Conservation (phyloP, 2,329 filamentous ascomycete genomes). For the Neofusicoccum ribis region DNA sequence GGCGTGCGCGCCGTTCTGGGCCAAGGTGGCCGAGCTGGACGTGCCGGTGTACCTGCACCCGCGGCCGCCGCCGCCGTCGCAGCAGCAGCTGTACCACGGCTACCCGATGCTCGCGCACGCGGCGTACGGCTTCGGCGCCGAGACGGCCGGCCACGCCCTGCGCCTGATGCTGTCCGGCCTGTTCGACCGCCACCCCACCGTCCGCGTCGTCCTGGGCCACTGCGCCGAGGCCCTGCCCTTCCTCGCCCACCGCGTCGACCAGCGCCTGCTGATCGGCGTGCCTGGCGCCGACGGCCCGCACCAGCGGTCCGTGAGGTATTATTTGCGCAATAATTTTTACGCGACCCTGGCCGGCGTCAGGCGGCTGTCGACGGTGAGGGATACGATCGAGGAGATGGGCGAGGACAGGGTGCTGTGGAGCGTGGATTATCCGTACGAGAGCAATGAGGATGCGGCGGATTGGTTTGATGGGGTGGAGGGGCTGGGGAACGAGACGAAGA, state of each 20-base stretch:
- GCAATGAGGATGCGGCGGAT: conserved; percentile 43
- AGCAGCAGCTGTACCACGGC: conserved; percentile 34
- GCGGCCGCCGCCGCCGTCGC: conserved; percentile 45
- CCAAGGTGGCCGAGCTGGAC: conserved; percentile 57
- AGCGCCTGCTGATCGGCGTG: conserved; percentile 51
- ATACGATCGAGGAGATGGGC: conserved; percentile 51
- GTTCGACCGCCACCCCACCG: conserved; percentile 50
- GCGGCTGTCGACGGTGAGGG: conserved; percentile 54
- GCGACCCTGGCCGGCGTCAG: conserved; percentile 60
- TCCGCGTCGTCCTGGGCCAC: conserved; percentile 51
- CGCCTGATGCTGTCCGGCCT: conserved; percentile 57
- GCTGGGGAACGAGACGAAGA: not conserved
- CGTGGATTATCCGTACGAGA: conserved; percentile 57
- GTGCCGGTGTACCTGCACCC: conserved; percentile 67
- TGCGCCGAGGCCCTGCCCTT: conserved; percentile 52
- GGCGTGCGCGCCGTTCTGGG: conserved; percentile 64
- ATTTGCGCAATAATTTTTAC: conserved; percentile 58
- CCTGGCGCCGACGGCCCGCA: conserved; percentile 31
- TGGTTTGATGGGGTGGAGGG: conserved; percentile 42
- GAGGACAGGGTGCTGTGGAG: conserved; percentile 54
- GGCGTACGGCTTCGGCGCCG: conserved; percentile 6
- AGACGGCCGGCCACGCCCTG: conserved; percentile 49
- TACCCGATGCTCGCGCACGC: conserved; percentile 33
- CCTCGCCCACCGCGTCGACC: conserved; percentile 49
- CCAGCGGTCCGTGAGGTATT: conserved; percentile 52